Conservation (phyloP, 2,329 filamentous ascomycete species). For the Claviceps fusiformis region DNA sequence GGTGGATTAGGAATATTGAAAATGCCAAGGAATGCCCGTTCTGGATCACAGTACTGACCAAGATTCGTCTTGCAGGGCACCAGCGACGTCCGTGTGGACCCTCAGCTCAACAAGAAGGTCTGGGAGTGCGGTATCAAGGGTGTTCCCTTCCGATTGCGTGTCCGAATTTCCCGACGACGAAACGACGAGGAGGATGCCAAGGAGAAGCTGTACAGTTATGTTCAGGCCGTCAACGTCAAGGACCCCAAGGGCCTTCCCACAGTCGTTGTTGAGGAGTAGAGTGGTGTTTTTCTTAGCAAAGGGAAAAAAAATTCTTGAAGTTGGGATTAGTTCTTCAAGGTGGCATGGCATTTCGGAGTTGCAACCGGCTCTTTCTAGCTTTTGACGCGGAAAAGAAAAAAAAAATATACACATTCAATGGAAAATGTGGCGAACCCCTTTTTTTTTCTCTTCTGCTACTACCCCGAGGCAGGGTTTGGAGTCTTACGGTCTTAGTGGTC, state of each 20-base stretch:
- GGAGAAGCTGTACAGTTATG: constrained; percentile 99
- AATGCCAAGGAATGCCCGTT: neutral
- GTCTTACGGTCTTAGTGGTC: neutral
- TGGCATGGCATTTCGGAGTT: constrained; percentile 33
- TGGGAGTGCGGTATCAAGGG: constrained; percentile 99
- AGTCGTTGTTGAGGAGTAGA: constrained; percentile 66
- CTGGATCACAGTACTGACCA: constrained; percentile 10
- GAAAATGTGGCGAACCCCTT: constrained; percentile 20
- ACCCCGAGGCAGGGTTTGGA: neutral
- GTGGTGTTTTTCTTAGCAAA: constrained; percentile 11
- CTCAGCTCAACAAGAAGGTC: constrained; percentile 99
- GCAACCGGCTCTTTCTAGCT: constrained; percentile 30
- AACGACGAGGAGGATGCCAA: constrained; percentile 99
- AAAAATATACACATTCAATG: constrained; percentile 5
- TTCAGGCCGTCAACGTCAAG: constrained; percentile 99
- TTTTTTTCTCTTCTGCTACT: constrained; percentile 7
- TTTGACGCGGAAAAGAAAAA: constrained; percentile 25
- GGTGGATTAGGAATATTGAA: no score
- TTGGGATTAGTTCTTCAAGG: constrained; percentile 28
- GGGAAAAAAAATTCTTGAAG: constrained; percentile 16
- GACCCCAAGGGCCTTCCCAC: constrained; percentile 96
- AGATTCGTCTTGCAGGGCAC: constrained; percentile 54
- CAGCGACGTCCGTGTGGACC: constrained; percentile 92
- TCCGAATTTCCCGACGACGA: constrained; percentile 98
- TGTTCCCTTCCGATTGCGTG: constrained; percentile 89